Percentiles rank a stretch among this genome's conserved stretches.
Conservation (phyloP, 805 yeast genomes). For the Starmerella apicola region DNA sequence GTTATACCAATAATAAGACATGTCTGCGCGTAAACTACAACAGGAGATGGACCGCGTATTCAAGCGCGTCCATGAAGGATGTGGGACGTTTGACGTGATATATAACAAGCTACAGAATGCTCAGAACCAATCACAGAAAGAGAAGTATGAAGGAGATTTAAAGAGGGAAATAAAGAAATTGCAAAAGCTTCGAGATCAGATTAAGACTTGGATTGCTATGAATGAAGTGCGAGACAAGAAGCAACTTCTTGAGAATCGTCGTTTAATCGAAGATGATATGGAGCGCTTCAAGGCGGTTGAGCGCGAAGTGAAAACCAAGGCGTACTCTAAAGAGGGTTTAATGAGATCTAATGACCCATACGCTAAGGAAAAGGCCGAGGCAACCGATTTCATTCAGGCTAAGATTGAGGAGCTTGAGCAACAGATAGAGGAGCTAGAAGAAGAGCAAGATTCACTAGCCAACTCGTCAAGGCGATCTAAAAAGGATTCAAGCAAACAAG, state of each 20-base stretch:
- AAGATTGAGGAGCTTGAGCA: slow-evolving; percentile 68
- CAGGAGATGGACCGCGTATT: slow-evolving; percentile 82
- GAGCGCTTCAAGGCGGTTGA: slow-evolving; percentile 92
- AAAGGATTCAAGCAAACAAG: slow-evolving; percentile 43
- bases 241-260: slow-evolving; percentile 62
- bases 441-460: slow-evolving; percentile 46
- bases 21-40: slow-evolving; percentile 25
- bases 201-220: slow-evolving; percentile 86
- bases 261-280: slow-evolving; percentile 58
- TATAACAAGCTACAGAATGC: slow-evolving; percentile 75
- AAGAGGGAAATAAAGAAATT: slow-evolving; percentile 90
- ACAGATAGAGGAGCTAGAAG: slow-evolving; percentile 70
- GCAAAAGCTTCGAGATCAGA: slow-evolving; percentile 88
- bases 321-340: slow-evolving; percentile 85
- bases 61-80: slow-evolving; percentile 86
- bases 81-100: slow-evolving; percentile 68
- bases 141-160: slow-evolving; percentile 76
- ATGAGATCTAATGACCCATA: slow-evolving; percentile 62
- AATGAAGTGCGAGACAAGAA: slow-evolving; percentile 86
- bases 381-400: slow-evolving; percentile 53
- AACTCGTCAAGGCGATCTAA: slow-evolving; percentile 47
- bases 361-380: slow-evolving; percentile 66
- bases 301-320: slow-evolving; percentile 84
- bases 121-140: slow-evolving; percentile 79
- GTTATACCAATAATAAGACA: slow-evolving; percentile 14